A percentile compares a stretch with the other conserved stretches of the same genome.
Evolutionary conservation across 164 flowering plant genomes (phyloP).

Genomic region (Stephania japonica): DNA sequence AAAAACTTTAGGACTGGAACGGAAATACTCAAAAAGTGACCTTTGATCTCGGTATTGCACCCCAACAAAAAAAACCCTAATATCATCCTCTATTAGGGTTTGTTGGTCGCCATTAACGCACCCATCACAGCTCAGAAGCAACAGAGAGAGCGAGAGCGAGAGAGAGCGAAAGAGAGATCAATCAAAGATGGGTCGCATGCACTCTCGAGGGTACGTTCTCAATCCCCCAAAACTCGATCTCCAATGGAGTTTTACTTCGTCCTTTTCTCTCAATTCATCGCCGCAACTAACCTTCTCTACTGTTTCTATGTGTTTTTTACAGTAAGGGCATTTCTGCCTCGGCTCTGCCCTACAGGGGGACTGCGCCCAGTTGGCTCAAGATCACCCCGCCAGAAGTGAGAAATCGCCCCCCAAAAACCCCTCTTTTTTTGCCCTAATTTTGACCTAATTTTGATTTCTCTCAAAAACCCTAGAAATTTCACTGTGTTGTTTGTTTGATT

Average conservation of each 20-base stretch:
- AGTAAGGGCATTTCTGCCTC: constrained; percentile 88
- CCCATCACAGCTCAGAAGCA: background rate
- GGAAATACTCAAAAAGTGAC: background rate
- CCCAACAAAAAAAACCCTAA: background rate
- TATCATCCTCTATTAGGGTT: background rate
- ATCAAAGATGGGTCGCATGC: constrained; percentile 19
- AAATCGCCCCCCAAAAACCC: background rate
- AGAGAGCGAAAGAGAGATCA: background rate
- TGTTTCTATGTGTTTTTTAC: constrained; percentile 11
- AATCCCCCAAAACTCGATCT: background rate
- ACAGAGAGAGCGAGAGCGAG: background rate
- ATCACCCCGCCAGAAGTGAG: constrained; percentile 37
- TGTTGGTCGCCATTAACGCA: background rate
- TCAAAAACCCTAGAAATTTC: background rate
- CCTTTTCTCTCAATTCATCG: background rate
- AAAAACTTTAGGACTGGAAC: background rate
- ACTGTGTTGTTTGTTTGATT: too few relatives aligned
- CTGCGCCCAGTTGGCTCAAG: constrained; percentile 62
- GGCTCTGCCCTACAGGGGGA: constrained; percentile 78
- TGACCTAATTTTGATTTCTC: background rate
- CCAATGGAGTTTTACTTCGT: background rate
- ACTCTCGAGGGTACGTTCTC: constrained; percentile 15
- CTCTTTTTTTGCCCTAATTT: background rate
- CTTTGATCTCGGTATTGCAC: background rate
- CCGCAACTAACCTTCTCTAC: background rate